A percentile compares a stretch with the other conserved stretches of the same genome.
Conservation (phyloP, 2,329 filamentous ascomycete species). For the Bipolaris zeicola region DNA sequence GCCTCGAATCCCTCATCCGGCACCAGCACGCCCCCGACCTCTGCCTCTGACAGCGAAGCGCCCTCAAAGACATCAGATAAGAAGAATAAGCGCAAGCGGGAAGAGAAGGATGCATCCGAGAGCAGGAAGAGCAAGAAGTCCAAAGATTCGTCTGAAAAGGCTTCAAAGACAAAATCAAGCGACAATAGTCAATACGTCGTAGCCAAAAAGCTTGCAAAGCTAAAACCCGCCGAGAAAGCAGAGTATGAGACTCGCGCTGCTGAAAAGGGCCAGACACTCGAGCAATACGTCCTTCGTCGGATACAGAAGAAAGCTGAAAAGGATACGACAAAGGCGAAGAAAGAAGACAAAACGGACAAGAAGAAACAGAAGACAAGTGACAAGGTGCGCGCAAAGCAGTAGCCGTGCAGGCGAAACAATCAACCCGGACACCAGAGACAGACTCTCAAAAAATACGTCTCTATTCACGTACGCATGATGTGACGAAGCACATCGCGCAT, state of each 20-base stretch:
- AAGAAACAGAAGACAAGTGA: conserved; percentile 7
- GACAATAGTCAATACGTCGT: conserved; percentile 18
- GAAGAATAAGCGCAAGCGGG: conserved; percentile 41
- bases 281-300: conserved; percentile 44
- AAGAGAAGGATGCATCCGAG: conserved; percentile 9
- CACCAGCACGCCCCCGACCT: conserved; percentile 38
- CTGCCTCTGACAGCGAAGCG: conserved; percentile 30
- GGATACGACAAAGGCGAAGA: not conserved
- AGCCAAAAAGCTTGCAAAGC: conserved; percentile 33
- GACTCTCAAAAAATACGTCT: not conserved
- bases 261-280: conserved; percentile 46
- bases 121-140: conserved; percentile 26
- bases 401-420: not conserved
- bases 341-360: conserved; percentile 6
- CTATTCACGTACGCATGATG: too few relatives aligned
- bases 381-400: conserved; percentile 6
- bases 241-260: conserved; percentile 44
- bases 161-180: conserved; percentile 1
- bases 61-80: conserved; percentile 13
- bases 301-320: conserved; percentile 42
- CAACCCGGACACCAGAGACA: not conserved
- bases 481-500: not conserved
- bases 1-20: conserved; percentile 23
- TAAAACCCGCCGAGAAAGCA: conserved; percentile 35
- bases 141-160: conserved; percentile 9